phyloP scores from a whole-genome alignment of 805 yeast species.

The Schwanniomyces sp. region DNA sequence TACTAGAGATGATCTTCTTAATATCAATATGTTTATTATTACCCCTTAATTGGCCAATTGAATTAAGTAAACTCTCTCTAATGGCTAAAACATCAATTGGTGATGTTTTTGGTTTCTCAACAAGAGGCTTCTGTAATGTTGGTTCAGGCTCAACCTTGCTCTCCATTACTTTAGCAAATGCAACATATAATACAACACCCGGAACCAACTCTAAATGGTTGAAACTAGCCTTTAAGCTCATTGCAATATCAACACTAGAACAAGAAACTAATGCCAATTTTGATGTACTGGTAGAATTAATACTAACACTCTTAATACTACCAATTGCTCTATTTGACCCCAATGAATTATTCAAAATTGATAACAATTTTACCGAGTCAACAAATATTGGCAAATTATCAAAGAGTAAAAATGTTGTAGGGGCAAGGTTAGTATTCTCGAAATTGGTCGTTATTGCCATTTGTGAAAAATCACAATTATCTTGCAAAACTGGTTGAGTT shows the following conservation, averaged over 20 bases:
- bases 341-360: conserved; percentile 20
- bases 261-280: conserved; percentile 62
- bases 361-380: conserved; percentile 43
- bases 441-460: conserved; percentile 68
- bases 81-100: conserved; percentile 25
- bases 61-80: conserved; percentile 17
- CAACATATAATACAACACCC: conserved; percentile 72
- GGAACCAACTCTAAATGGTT: conserved; percentile 83
- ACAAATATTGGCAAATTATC: conserved; percentile 79
- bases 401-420: conserved; percentile 74
- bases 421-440: conserved; percentile 68
- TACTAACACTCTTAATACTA: conserved; percentile 17
- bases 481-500: conserved; percentile 36
- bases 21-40: conserved; percentile 23
- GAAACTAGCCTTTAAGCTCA: conserved; percentile 72
- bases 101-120: conserved; percentile 9
- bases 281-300: conserved; percentile 18
- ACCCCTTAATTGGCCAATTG: conserved; percentile 16
- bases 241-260: conserved; percentile 68
- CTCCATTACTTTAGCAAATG: conserved; percentile 74
- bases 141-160: conserved; percentile 8
- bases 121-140: not conserved
- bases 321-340: conserved; percentile 16
- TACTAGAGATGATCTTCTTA: conserved; percentile 43
- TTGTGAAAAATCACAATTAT: conserved; percentile 59